phyloP scores from a whole-genome alignment of 768 basidiomycete genomes.

The Lepiota venenata region DNA sequence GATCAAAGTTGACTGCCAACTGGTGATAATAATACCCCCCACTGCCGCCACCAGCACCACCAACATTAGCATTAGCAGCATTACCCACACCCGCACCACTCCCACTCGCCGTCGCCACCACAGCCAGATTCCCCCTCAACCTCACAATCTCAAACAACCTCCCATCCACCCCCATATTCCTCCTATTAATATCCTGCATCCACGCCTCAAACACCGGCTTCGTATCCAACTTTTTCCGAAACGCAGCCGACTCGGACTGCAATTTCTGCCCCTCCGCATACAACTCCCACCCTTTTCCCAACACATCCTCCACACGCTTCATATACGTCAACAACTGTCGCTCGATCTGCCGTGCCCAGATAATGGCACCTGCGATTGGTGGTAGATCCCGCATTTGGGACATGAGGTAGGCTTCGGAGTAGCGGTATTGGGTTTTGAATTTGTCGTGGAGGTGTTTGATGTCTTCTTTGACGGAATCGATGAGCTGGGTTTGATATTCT shows the following conservation, averaged over 20 bases:
- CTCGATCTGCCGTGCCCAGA: constrained; percentile 99
- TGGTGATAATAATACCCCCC: constrained; percentile 32
- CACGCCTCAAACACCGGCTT: constrained; percentile 94
- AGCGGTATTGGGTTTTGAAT: constrained; percentile 96
- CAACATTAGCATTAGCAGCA: constrained; percentile 87
- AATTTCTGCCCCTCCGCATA: constrained; percentile 99
- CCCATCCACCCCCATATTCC: constrained; percentile 90
- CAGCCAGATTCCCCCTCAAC: constrained; percentile 29
- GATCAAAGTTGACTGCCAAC: constrained; percentile 95
- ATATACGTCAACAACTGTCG: constrained; percentile 94
- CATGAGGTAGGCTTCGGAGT: constrained; percentile 97
- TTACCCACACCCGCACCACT: constrained; percentile 89
- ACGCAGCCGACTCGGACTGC: constrained; percentile 85
- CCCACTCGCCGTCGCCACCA: constrained; percentile 50
- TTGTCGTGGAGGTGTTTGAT: constrained; percentile 95
- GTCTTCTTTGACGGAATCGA: constrained; percentile 98
- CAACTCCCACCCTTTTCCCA: constrained; percentile 97
- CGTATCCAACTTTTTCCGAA: constrained; percentile 95
- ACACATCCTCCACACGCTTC: constrained; percentile 98
- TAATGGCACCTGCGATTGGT: constrained; percentile 96
- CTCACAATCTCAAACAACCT: constrained; percentile 90
- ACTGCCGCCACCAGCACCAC: constrained; percentile 65
- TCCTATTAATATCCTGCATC: constrained; percentile 91
- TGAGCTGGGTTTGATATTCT: constrained; percentile 98
- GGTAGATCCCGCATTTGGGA: constrained; percentile 97